Conservation (phyloP, 495 filamentous ascomycete genomes). For the Tetracladium marchalianum region DNA sequence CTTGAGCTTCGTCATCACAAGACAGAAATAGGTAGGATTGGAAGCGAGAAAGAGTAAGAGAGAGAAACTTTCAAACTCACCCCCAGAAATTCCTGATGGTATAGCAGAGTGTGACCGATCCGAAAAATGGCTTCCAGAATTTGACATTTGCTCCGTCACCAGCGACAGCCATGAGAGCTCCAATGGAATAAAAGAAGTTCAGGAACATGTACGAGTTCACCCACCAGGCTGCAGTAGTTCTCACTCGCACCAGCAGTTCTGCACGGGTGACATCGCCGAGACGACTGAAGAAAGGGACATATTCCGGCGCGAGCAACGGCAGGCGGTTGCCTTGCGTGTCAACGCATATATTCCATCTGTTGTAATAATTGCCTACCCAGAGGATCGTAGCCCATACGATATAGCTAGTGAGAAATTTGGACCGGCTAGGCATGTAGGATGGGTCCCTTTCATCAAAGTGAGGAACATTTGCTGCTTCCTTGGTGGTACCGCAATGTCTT, state of each 20-base stretch:
- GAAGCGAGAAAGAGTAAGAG: neutral
- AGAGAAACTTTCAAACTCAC: neutral
- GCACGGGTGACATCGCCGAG: neutral
- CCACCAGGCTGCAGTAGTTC: neutral
- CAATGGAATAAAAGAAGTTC: conserved; percentile 3
- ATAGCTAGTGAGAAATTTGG: neutral
- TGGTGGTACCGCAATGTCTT: neutral
- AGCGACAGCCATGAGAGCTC: neutral
- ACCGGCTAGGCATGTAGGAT: neutral
- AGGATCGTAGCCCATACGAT: neutral
- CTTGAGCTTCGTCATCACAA: too few relatives aligned
- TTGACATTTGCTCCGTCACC: neutral
- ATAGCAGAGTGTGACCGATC: neutral
- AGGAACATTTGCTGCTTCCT: neutral
- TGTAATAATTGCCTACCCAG: neutral
- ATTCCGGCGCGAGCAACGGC: neutral
- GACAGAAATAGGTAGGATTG: neutral
- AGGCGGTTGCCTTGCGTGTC: neutral
- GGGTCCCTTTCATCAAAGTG: neutral
- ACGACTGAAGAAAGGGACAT: neutral
- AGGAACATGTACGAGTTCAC: neutral
- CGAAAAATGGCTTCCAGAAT: conserved; percentile 2
- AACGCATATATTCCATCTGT: neutral
- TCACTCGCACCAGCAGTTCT: neutral
- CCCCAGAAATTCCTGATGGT: conserved; percentile 3